Base-by-base conservation (phyloP, 331 rosid species). In the Malus hybrid region DNA sequence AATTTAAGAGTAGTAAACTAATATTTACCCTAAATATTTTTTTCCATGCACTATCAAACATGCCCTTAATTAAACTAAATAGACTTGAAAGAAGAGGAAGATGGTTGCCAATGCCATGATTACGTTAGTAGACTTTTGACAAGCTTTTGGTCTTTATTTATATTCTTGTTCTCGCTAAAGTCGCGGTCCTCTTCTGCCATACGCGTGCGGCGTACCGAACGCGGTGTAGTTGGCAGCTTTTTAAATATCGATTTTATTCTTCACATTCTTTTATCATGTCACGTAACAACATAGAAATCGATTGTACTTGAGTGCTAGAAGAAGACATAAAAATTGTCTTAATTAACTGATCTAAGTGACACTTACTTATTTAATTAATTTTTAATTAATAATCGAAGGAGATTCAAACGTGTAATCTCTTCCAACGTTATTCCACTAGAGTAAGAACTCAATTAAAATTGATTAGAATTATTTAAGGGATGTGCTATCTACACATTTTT, bases 271-370 rank as follows among this genome's bases (percentile, higher is more conserved):
- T 57, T 57, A 20, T 57, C 3, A 57, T 11, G 0, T 57, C 15
- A 10, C 4, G 61, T 18, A 4, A n/a, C 26, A 0, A 18, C 1
- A 0, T 36, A 36, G 3, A 36, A 36, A 36, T 36, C 4, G 11
- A 36, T 36, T 42, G 5, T 10, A 42, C 14, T 42, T 42, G 48
- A 10, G 5, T 10, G 13, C 13, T 2, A 10, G 0, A 42, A 10
- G 0, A 42, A 42, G 14, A 42, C 14, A 42, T 0, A 42, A 3
- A 42, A 3, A 10, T 0, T 42, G 0, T 10, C 1, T 3, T 42
- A 42, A 42, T 0, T 1, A 42, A 42, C 5, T 3, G 14, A 10
- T 1, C 1, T 42, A 42, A 10, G 0, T 42, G 4, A 10, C 0
- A 3, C 0, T 10, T 42, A 1, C 5, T 42, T 1, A 42, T 42